Evolutionary conservation across 179 eudicot species (phyloP).

Genomic region (Kewa caespitosa): DNA sequence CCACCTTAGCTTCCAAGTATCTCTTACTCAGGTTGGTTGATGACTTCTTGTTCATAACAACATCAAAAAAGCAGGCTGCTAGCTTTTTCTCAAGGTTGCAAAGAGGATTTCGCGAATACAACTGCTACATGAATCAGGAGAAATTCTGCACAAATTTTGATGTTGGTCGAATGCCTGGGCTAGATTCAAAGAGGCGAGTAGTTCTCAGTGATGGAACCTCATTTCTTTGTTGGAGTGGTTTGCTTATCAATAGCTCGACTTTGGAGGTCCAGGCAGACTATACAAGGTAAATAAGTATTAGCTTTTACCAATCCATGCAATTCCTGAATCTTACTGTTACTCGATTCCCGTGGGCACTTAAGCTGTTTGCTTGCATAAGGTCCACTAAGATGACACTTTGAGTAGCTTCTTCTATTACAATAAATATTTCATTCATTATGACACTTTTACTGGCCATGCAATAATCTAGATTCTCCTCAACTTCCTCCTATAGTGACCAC

Average conservation of each 20-base stretch:
- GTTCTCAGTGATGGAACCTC: constrained; percentile 54
- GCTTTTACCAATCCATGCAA: not conserved
- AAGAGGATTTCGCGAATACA: constrained; percentile 74
- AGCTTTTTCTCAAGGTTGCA: constrained; percentile 51
- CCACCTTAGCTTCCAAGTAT: constrained; percentile 26
- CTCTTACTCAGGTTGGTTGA: constrained; percentile 76
- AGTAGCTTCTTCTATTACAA: too few species aligned
- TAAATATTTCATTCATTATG: too few species aligned
- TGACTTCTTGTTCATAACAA: constrained; percentile 78
- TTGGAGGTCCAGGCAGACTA: constrained; percentile 97
- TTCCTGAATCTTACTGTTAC: too few species aligned
- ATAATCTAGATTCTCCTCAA: too few species aligned
- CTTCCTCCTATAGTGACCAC: too few species aligned
- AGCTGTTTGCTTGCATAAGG: not conserved
- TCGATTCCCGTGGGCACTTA: not conserved
- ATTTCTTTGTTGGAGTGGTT: constrained; percentile 89
- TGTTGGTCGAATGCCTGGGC: constrained; percentile 21
- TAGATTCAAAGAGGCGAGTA: constrained; percentile 41
- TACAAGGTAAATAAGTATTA: constrained; percentile 49
- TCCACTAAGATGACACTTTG: not conserved
- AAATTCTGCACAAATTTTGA: constrained; percentile 74
- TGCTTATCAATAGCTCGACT: constrained; percentile 71
- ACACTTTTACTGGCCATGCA: too few species aligned
- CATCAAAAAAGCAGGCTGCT: constrained; percentile 66
- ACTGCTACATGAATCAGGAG: constrained; percentile 75